A percentile compares a stretch with the other conserved stretches of the same genome.
These are phyloP conservation scores for Fusarium tjaetaba DNA, from an alignment of 2,329 filamentous ascomycete species.

Conservation along the genomic window DNA sequence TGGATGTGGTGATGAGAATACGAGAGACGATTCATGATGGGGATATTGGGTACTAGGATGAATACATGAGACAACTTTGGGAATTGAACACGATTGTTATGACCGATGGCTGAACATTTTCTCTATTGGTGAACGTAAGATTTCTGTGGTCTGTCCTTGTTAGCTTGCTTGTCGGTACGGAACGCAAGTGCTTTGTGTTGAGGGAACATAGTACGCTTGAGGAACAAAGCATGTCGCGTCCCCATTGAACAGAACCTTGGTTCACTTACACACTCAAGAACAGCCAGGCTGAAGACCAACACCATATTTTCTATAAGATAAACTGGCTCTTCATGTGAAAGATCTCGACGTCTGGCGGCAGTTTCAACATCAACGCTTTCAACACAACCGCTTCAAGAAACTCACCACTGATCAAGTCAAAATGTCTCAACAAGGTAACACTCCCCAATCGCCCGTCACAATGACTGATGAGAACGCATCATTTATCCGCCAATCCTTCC, in stretches of 20 bases:
- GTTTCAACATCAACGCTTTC: background rate
- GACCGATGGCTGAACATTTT: accelerated
- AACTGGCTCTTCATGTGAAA: background rate
- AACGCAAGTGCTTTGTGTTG: background rate
- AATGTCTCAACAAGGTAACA: conserved; percentile 7
- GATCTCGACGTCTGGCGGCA: too few species aligned
- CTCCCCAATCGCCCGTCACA: background rate
- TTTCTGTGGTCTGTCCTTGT: too few species aligned
- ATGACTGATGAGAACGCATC: background rate
- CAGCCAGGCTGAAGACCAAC: accelerated
- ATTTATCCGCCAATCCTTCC: conserved; percentile 7
- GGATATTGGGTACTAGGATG: background rate
- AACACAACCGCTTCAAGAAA: background rate
- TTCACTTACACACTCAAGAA: background rate
- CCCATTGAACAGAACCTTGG: background rate
- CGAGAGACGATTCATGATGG: conserved; percentile 26
- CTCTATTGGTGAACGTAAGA: background rate
- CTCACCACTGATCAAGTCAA: background rate
- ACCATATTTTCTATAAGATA: background rate
- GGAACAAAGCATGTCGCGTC: background rate
- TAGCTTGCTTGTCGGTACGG: background rate
- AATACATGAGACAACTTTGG: background rate
- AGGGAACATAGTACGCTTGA: background rate
- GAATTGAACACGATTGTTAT: background rate
- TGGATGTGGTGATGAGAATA: conserved; percentile 7